Evolutionary conservation across 768 basidiomycete species (phyloP), one percentile per base, ranked within the genome.

Genomic region (Kwoniella bestiolae): DNA sequence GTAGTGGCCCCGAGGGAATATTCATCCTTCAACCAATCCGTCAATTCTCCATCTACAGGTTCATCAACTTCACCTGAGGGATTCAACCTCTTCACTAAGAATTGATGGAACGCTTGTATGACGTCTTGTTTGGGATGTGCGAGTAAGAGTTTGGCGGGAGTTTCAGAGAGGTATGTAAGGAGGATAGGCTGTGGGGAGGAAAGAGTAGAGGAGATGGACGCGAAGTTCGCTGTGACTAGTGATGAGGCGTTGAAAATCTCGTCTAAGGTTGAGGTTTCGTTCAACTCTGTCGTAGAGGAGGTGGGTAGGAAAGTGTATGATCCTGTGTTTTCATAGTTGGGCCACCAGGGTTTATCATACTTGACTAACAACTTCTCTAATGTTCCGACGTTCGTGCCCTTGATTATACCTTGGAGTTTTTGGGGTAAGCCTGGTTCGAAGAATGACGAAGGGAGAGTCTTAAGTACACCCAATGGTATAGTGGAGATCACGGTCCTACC

Each of bases 1-100:
- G 80, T 77, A 1, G 83, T 83, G 6, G 82, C 83, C 0, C 83
- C 83, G 29, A 66, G 62, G 0, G 81, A 75, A 67, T 72, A 81
- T 9, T 79, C 75, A 61, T 82, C 82, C 8, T 55, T 62, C 0
- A 73, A 50, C 83, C 83, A 83, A 32, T 68, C 52, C 6, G 82
- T 83, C 35, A 83, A 59, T 21, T 67, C 63, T 9, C 60, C 52
- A 21, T 60, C 52, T 11, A 23, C 59, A 1, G 80, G 79, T 18
- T 53, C 47, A 11, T 60, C 62, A 4, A 66, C 59, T 16, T 51
- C 21, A 0, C 26, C 25, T 26, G 63, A 53, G 14, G 64, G 62
- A 18, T 66, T 55, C 53, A 79, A 68, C 3, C 75, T 72, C 14
- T 59, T 56, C 28, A 73, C 56, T 21, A 77, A 65, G 67, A 72